These are phyloP conservation scores for Biancaea sappan DNA, from an alignment of 306 rosid species.

Conservation along the genomic window DNA sequence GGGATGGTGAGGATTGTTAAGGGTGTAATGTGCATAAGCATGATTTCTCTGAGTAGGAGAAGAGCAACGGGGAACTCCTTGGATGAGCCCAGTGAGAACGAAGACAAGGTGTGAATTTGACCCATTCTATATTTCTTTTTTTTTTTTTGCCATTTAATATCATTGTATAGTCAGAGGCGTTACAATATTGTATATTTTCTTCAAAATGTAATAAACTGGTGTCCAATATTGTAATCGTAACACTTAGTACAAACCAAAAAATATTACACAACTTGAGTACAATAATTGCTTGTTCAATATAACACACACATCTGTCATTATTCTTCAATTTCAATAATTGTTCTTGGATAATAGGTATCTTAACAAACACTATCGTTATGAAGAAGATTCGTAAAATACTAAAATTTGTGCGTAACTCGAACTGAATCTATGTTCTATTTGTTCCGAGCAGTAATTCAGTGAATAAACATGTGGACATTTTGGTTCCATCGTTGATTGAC, in stretches of 20 bases:
- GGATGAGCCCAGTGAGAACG: slow-evolving; percentile 30
- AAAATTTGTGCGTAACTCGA: too few species aligned
- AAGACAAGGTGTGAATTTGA: slow-evolving; percentile 47
- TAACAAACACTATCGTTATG: too few species aligned
- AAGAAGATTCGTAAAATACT: too few species aligned
- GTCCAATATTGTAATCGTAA: slow-evolving; percentile 5
- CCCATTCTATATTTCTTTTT: background rate
- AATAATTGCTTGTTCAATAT: background rate
- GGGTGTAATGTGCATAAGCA: slow-evolving; percentile 49
- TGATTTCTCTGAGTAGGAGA: slow-evolving; percentile 40
- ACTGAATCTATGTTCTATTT: too few species aligned
- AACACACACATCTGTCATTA: background rate
- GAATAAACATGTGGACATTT: too few species aligned
- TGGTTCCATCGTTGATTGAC: too few species aligned
- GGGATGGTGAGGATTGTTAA: slow-evolving; percentile 67
- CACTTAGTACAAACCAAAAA: background rate
- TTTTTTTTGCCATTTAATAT: background rate
- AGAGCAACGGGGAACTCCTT: slow-evolving; percentile 27
- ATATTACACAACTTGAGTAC: background rate
- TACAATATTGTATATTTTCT: background rate
- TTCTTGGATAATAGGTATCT: background rate
- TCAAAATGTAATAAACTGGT: background rate
- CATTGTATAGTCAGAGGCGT: background rate
- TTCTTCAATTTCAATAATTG: background rate
- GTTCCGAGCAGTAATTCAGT: too few species aligned